Percentiles rank a stretch among this genome's conserved stretches.
phyloP scores from a whole-genome alignment of 495 filamentous ascomycete genomes.

The Aspergillus coremiiformis region DNA sequence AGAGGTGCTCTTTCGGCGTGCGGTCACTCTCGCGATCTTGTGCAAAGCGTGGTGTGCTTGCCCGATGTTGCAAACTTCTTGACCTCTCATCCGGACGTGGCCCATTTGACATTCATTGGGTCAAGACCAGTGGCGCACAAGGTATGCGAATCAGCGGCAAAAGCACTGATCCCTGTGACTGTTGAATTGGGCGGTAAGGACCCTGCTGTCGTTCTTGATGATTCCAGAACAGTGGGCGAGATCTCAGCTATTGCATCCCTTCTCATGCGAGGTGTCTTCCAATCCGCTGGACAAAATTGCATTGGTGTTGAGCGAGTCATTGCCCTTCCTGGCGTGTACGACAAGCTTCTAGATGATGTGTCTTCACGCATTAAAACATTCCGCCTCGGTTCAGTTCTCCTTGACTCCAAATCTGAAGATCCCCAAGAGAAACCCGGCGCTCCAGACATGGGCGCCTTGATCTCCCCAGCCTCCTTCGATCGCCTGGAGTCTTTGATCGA shows the following conservation, averaged over 20 bases:
- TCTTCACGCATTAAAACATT: slow-evolving; percentile 62
- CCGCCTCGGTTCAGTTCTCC: slow-evolving; percentile 59
- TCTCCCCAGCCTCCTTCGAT: slow-evolving; percentile 65
- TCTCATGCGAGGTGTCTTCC: slow-evolving; percentile 86
- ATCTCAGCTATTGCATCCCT: slow-evolving; percentile 65
- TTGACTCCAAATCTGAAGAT: slow-evolving; percentile 35
- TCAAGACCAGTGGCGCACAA: slow-evolving; percentile 78
- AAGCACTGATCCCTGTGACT: slow-evolving; percentile 71
- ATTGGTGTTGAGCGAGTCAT: slow-evolving; percentile 94
- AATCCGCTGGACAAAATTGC: slow-evolving; percentile 96
- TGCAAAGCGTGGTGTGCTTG: slow-evolving; percentile 83
- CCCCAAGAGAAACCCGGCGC: slow-evolving; percentile 17
- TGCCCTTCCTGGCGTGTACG: slow-evolving; percentile 65
- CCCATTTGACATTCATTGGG: slow-evolving; percentile 97
- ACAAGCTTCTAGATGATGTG: slow-evolving; percentile 61
- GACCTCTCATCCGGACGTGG: slow-evolving; percentile 77
- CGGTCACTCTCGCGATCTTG: slow-evolving; percentile 72
- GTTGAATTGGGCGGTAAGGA: slow-evolving; percentile 96
- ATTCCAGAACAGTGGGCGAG: slow-evolving; percentile 50
- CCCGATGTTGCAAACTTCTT: slow-evolving; percentile 71
- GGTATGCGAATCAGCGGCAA: slow-evolving; percentile 79
- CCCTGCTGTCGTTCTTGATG: slow-evolving; percentile 83
- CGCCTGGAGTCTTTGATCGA: slow-evolving; percentile 63
- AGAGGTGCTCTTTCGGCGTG: slow-evolving; percentile 73
- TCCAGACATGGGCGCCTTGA: slow-evolving; percentile 80